Base-by-base conservation (phyloP, 371 early-diverging fungal species). In the Umbelopsis sp. region DNA sequence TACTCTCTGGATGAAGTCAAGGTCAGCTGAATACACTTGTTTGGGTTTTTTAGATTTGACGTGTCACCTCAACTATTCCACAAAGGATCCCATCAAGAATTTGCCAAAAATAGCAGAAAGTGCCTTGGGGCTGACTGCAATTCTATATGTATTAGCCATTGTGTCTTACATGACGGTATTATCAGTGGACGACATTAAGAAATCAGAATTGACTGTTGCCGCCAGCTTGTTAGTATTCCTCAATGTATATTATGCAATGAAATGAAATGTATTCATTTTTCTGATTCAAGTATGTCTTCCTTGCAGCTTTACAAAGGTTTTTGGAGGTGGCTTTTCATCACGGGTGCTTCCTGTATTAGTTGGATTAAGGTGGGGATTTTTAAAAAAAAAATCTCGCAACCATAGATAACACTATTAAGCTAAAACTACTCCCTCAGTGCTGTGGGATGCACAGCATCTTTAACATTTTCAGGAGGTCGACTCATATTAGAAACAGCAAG, bases 1-100 rank as follows among this genome's bases (percentile, higher is more conserved):
- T 76, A 67, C 35, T 68, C 79, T 29, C 37, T 78, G 48, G 82
- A 82, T 65, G 82, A 82, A 70, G 75, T 82, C n/a, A 79, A 79
- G 71, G 81, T 72, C 66, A 14, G 41, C 29, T 29, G 29, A 22
- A 20, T 14, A 41, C 3, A 62, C 29, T 20, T 20, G 7, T 41
- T 41, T 41, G 7, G 12, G 12, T 10, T 41, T 41, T 12, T 10
- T 12, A 22, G 41, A 41, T 12, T 38, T 2, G 41, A 41, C 41
- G 12, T 41, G 7, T 41, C 7, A 12, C 41, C 41, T 41, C 2
- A 41, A 11, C 7, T 11, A 16, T 22, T 18, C 9, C 1, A 4
- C 18, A 64, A 46, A 81, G 81, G 75, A 79, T 64, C 82, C 82
- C 6, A 76, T 82, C 20, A 70, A 63, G 29, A 82, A 72, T 50